Evolutionary conservation across 192 early-diverging fungal genomes (phyloP).

Genomic region (Pilobolus umbonatus): DNA sequence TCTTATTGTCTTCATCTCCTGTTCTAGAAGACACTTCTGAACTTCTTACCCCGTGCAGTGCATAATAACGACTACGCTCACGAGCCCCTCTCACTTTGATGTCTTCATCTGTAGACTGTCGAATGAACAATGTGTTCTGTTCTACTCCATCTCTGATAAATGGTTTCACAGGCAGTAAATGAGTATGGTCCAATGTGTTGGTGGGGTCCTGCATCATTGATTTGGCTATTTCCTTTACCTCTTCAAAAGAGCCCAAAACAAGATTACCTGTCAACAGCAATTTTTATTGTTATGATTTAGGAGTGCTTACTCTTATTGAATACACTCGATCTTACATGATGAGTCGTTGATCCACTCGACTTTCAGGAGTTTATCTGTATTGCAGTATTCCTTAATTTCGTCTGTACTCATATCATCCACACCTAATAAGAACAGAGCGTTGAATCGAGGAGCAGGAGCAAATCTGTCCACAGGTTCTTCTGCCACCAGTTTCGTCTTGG

Average conservation of each 20-base stretch:
- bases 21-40: not conserved
- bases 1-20: not conserved
- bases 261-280: slow-evolving; percentile 5
- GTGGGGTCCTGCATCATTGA: not conserved
- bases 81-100: slow-evolving; percentile 38
- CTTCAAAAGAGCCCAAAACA: slow-evolving; percentile 4
- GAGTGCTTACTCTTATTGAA: not conserved
- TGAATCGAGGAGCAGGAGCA: slow-evolving; percentile 4
- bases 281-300: not conserved
- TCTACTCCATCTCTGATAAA: not conserved
- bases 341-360: slow-evolving; percentile 49
- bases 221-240: not conserved
- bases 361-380: slow-evolving; percentile 28
- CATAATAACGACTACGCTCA: slow-evolving; percentile 39
- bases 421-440: slow-evolving; percentile 38
- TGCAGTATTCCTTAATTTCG: slow-evolving; percentile 41
- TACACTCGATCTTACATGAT: slow-evolving; percentile 27
- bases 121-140: not conserved
- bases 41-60: slow-evolving; percentile 28
- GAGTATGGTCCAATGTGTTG: not conserved
- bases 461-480: not conserved
- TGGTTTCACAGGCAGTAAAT: not conserved
- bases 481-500: not conserved
- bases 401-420: slow-evolving; percentile 45
- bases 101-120: slow-evolving; percentile 35